These are phyloP conservation scores for Barnettozyma vustinii DNA, from an alignment of 805 yeast genomes.

Conservation along the genomic window DNA sequence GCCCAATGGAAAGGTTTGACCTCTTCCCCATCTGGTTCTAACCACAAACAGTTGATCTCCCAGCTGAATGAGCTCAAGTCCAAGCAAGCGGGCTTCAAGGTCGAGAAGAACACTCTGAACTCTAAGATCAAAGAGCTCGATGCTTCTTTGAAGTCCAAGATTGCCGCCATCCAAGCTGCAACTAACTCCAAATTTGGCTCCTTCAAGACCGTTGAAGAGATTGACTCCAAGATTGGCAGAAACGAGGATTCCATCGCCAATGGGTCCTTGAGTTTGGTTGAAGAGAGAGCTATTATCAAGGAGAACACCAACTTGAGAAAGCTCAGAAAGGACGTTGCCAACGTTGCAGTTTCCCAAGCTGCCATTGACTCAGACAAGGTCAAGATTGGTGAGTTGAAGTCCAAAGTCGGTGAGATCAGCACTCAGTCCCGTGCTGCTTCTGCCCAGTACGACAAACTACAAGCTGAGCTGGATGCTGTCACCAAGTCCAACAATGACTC, in stretches of 20 bases:
- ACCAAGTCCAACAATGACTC: conserved; percentile 46
- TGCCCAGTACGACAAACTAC: conserved; percentile 60
- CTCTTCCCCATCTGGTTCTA: conserved; percentile 1
- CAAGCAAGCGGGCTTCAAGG: conserved; percentile 42
- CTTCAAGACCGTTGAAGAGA: conserved; percentile 63
- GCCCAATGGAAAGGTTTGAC: conserved; percentile 42
- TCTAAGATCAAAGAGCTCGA: conserved; percentile 74
- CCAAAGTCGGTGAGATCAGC: conserved; percentile 2
- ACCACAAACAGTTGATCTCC: conserved; percentile 32
- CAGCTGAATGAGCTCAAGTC: conserved; percentile 41
- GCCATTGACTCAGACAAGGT: conserved; percentile 74
- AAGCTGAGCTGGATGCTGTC: conserved; percentile 22
- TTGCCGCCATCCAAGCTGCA: conserved; percentile 65
- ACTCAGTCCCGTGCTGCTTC: conserved; percentile 53
- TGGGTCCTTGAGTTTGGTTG: conserved; percentile 81
- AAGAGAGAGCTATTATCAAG: conserved; percentile 79
- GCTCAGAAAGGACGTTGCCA: conserved; percentile 69
- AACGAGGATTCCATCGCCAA: conserved; percentile 72
- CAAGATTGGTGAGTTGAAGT: conserved; percentile 69
- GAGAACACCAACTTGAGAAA: conserved; percentile 83
- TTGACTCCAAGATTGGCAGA: conserved; percentile 56
- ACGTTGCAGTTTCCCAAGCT: conserved; percentile 68
- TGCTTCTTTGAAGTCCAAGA: conserved; percentile 64
- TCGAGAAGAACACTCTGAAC: conserved; percentile 38
- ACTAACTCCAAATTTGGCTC: conserved; percentile 52